Evolutionary conservation across 1,139 yeast species (phyloP), one percentile per base, ranked within the genome.

Genomic region (Yamadazyma siamensis): DNA sequence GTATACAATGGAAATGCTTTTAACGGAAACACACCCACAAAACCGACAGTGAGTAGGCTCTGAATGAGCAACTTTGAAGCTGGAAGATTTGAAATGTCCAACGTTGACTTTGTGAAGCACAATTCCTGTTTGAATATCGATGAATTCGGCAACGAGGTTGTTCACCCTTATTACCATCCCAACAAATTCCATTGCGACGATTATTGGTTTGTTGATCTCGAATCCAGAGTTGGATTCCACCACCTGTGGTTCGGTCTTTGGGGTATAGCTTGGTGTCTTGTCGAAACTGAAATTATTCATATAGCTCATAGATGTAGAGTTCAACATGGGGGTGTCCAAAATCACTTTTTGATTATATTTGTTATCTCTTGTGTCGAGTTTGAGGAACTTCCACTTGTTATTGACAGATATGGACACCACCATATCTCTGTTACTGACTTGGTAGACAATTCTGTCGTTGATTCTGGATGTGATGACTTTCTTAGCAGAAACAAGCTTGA

Each of bases 31-130:
- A 61, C 94, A 82, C 2, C 96, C 96, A 62, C 96, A 87, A 54
- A 87, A 87, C 35, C 83, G 71, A 56, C 96, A 87, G 59, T 87
- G 95, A 0, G 87, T 80, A 3, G 95, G 94, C 44, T 80, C 87
- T 29, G 82, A 80, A 51, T 86, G 95, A 37, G 86, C 77, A 0
- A 82, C 91, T 36, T 70, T 64, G 38, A 86, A 69, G 0, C 81
- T 54, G 2, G 71, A 71, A 2, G 76, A 74, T 44, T 76, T 77
- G 59, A 78, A 80, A 28, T 74, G 72, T 1, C 83, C 86, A 28
- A 86, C 71, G 26, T 66, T 54, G 70, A 77, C 50, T 54, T 70
- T 49, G 63, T 75, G 50, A 67, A 73, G 39, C 59, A 65, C 34
- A n/a, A 78, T 76, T 3, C 95, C 95, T 0, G 88, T 77, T 49